These are phyloP conservation scores for Smallanthus sonchifolius DNA, from an alignment of 129 eudicot species.

Conservation along the genomic window DNA sequence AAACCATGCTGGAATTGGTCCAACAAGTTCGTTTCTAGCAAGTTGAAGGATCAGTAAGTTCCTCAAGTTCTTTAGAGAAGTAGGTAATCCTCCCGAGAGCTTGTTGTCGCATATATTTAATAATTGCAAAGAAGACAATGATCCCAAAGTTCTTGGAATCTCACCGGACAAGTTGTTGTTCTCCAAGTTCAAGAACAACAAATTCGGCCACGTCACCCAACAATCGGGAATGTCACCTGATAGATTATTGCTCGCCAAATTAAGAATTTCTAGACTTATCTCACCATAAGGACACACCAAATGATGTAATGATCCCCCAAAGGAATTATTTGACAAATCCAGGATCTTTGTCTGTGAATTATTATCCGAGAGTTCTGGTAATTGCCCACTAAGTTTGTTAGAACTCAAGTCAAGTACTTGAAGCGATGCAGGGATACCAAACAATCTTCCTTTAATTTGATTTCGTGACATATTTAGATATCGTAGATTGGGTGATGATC, in stretches of 20 bases:
- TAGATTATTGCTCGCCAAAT: slow-evolving; percentile 21
- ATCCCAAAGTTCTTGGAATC: slow-evolving; percentile 9
- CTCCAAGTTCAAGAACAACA: background rate
- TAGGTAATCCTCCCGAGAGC: background rate
- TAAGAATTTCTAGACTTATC: background rate
- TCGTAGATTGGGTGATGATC: background rate
- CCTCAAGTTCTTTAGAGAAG: slow-evolving; percentile 4
- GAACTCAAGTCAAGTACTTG: slow-evolving; percentile 8
- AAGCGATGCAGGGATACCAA: background rate
- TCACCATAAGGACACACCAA: slow-evolving; percentile 21
- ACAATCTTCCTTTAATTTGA: slow-evolving; percentile 23
- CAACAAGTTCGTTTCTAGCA: slow-evolving; percentile 7
- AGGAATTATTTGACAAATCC: slow-evolving; percentile 33
- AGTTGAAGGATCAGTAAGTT: background rate
- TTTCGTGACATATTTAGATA: slow-evolving; percentile 27
- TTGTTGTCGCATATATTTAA: background rate
- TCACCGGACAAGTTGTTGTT: background rate
- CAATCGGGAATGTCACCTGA: background rate
- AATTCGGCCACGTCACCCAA: background rate
- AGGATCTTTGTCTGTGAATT: background rate
- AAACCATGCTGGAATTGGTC: slow-evolving; percentile 14
- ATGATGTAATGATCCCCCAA: slow-evolving; percentile 15
- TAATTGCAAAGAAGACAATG: background rate
- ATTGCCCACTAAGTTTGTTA: slow-evolving; percentile 23
- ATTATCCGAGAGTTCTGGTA: slow-evolving; percentile 12